Percentiles rank a stretch among this genome's conserved stretches.
Evolutionary conservation across 805 yeast genomes (phyloP).

Genomic region (Peterozyma toletana): DNA sequence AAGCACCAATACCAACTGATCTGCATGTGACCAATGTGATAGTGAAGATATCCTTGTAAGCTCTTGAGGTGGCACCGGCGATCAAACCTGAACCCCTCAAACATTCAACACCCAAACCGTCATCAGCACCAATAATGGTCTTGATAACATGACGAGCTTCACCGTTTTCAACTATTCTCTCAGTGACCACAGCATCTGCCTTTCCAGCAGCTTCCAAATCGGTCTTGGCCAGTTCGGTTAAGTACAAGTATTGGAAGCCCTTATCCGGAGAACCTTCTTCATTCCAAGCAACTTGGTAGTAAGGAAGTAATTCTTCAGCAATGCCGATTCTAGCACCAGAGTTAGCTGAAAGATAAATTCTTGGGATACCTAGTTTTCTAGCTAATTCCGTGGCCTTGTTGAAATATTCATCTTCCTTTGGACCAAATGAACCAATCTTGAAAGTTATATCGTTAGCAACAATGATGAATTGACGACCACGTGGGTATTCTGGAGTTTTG

Average conservation of each 20-base stretch:
- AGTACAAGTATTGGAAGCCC: constrained; percentile 87
- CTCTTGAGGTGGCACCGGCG: constrained; percentile 98
- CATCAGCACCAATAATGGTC: constrained; percentile 87
- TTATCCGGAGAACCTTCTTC: constrained; percentile 65
- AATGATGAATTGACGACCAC: constrained; percentile 87
- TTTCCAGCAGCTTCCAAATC: constrained; percentile 54
- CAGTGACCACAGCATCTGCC: constrained; percentile 59
- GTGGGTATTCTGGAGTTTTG: constrained; percentile 95
- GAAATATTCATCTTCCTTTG: constrained; percentile 89
- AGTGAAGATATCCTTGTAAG: constrained; percentile 96
- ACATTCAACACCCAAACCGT: constrained; percentile 98
- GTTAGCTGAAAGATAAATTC: constrained; percentile 94
- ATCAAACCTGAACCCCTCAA: constrained; percentile 96
- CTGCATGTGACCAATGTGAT: constrained; percentile 98
- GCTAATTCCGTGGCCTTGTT: constrained; percentile 90
- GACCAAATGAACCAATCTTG: constrained; percentile 99
- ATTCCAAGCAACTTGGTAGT: constrained; percentile 90
- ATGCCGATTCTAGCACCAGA: constrained; percentile 99
- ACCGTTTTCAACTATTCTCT: constrained; percentile 77
- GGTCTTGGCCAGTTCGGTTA: constrained; percentile 59
- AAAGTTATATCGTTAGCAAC: constrained; percentile 96
- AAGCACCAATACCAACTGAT: constrained; percentile 99
- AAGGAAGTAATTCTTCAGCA: constrained; percentile 91
- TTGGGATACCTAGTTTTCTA: constrained; percentile 84
- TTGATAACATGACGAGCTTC: constrained; percentile 76